Evolutionary conservation across 805 yeast species (phyloP).

Genomic region (Starmerella sp.): DNA sequence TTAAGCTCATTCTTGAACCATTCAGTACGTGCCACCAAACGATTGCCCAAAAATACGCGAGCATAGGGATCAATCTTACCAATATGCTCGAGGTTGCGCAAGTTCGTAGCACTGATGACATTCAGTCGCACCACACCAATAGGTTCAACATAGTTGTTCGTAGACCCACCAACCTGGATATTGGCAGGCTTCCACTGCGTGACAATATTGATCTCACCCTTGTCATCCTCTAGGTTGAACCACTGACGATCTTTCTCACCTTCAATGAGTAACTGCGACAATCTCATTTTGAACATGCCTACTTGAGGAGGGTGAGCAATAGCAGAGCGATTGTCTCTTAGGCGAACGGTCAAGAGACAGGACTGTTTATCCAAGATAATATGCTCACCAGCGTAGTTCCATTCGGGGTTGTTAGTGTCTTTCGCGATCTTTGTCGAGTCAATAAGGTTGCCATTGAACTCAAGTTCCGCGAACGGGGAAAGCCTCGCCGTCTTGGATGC

Average conservation of each 20-base stretch:
- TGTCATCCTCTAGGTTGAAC: constrained; percentile 55
- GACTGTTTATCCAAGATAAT: constrained; percentile 63
- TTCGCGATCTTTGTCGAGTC: constrained; percentile 48
- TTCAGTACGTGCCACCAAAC: constrained; percentile 65
- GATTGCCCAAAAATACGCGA: constrained; percentile 66
- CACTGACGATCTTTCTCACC: constrained; percentile 66
- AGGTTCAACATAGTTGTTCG: constrained; percentile 84
- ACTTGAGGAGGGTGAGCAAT: constrained; percentile 45
- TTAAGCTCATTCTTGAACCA: constrained; percentile 52
- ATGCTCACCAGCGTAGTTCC: constrained; percentile 52
- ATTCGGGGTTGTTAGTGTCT: constrained; percentile 54
- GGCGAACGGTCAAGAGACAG: constrained; percentile 52
- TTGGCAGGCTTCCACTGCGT: constrained; percentile 83
- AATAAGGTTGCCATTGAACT: constrained; percentile 49
- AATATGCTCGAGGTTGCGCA: constrained; percentile 74
- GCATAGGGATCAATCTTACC: constrained; percentile 91
- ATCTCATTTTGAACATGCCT: constrained; percentile 43
- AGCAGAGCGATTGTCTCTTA: constrained; percentile 52
- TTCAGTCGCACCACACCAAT: constrained; percentile 76
- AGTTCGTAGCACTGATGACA: constrained; percentile 56
- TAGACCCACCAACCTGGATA: constrained; percentile 46
- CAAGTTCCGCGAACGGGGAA: constrained; percentile 60
- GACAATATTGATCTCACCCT: constrained; percentile 59
- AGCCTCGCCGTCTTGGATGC: constrained; percentile 39
- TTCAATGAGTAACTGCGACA: constrained; percentile 57